Evolutionary conservation across 805 yeast genomes (phyloP), one percentile per base, ranked within the genome.

Genomic region (Peterozyma xylosa): DNA sequence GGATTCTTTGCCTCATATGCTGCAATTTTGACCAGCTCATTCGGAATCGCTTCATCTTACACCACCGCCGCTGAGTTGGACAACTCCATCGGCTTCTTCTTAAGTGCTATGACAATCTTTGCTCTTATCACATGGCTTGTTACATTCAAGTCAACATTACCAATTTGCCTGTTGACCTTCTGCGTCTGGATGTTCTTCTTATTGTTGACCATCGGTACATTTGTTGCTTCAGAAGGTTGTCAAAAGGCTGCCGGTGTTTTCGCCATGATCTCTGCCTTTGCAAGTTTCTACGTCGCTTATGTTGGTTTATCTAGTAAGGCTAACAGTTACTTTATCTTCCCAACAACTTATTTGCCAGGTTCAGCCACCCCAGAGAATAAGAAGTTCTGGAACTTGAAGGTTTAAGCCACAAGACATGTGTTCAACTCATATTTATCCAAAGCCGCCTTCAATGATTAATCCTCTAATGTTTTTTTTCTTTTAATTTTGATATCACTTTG

Each of bases 61-160:
- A 53, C 57, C 13, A 59, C 59, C 30, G 60, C 58, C 15, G 48
- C 48, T 35, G 70, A 66, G 30, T 54, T 52, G 29, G 52, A 51
- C 32, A 66, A 70, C 42, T 78, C 76, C 9, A 53, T 70, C 38
- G 80, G 76, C 9, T 60, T 72, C 45, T 72, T 57, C 58, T 55
- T 71, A 16, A 48, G 74, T 4, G 71, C 71, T 1, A 73, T 79
- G 79, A 66, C 70, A 7, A 65, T 75, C 5, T 73, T 70, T 54
- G 65, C 72, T 33, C 65, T 68, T 45, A 48, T 71, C 48, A 59
- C 70, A 54, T 60, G 74, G 63, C 42, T 63, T 35, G 59, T 63
- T 33, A 69, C 76, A 2, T 58, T 68, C 47, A 74, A 70, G 52
- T 63, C 76, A 6, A 70, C 77, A 2, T 44, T 67, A 13, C 62